Evolutionary conservation across 2,329 filamentous ascomycete genomes (phyloP).

Genomic region (Trichophyton rubrum): DNA sequence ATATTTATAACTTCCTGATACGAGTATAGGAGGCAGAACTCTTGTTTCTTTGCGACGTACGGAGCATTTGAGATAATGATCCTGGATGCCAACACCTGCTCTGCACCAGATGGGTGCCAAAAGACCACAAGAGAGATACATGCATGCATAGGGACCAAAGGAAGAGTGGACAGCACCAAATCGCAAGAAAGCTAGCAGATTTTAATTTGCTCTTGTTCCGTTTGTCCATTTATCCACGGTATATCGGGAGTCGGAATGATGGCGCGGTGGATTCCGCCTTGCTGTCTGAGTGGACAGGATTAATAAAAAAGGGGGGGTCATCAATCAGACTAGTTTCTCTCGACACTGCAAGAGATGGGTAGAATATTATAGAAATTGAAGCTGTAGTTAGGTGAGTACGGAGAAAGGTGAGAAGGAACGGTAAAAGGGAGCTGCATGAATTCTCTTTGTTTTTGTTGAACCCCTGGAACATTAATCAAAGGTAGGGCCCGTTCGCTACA

Average conservation of each 20-base stretch:
- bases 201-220: neutral
- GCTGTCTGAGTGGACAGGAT: neutral
- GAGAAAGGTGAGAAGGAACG: neutral
- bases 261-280: neutral
- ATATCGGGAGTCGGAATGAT: neutral
- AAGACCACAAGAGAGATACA: neutral
- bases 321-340: neutral
- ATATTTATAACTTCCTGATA: too few species aligned
- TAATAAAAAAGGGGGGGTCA: neutral
- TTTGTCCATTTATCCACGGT: neutral
- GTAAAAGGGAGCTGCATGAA: neutral
- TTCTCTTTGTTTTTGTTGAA: neutral
- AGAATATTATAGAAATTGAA: neutral
- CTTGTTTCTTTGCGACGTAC: too few species aligned
- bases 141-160: neutral
- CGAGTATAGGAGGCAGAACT: neutral
- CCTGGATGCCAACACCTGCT: too few species aligned
- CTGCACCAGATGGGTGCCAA: neutral
- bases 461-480: neutral
- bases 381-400: neutral
- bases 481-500: constrained; percentile 4
- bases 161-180: neutral
- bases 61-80: too few species aligned
- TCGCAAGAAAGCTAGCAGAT: neutral
- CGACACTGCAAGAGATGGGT: neutral